phyloP scores from a whole-genome alignment of 306 rosid genomes.

The Pyrus pyrifolia region DNA sequence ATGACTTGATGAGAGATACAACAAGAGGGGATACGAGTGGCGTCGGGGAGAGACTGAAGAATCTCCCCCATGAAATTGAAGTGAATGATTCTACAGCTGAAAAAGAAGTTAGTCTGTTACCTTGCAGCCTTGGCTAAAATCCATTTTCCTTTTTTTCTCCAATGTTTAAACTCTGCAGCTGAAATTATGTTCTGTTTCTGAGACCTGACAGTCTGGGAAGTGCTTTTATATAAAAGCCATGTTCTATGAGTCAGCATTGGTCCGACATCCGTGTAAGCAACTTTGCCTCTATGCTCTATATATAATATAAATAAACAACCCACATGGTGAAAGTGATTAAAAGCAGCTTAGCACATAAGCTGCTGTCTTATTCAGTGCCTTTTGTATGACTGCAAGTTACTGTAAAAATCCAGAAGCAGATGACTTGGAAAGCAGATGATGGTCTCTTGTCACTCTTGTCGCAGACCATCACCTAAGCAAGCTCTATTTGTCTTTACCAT shows the following conservation, averaged over 20 bases:
- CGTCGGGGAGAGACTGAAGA: not conserved
- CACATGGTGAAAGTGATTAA: not conserved
- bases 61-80: too few relatives aligned
- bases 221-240: not conserved
- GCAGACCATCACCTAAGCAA: not conserved
- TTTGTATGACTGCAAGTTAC: not conserved
- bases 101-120: slow-evolving; percentile 26
- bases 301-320: not conserved
- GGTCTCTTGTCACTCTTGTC: not conserved
- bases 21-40: not conserved
- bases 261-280: not conserved
- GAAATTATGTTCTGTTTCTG: slow-evolving; percentile 9
- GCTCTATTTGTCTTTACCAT: too few relatives aligned
- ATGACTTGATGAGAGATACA: not conserved
- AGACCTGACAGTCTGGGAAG: not conserved
- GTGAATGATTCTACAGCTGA: not conserved
- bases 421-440: too few relatives aligned
- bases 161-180: not conserved
- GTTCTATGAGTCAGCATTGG: slow-evolving; percentile 19
- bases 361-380: not conserved
- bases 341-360: not conserved
- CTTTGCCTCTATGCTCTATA: not conserved
- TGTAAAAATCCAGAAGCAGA: too few relatives aligned
- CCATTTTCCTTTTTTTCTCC: slow-evolving; percentile 34
- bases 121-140: slow-evolving; percentile 45